Percentiles rank a stretch among this genome's conserved stretches.
Evolutionary conservation across 805 yeast species (phyloP).

Genomic region (Kodamaea laetipori): DNA sequence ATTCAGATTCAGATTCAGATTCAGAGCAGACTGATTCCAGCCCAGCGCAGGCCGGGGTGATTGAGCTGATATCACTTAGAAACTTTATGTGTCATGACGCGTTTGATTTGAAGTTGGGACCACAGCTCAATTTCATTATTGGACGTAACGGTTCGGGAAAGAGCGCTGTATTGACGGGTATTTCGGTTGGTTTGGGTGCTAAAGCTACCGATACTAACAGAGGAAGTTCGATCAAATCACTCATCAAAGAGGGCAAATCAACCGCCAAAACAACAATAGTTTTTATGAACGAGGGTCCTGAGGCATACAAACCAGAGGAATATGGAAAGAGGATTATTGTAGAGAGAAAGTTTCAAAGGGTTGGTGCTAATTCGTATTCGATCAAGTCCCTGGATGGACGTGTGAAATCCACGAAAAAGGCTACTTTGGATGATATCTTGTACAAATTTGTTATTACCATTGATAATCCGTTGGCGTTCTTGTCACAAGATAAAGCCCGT

Average conservation of each 20-base stretch:
- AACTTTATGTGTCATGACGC: conserved; percentile 92
- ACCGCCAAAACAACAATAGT: conserved; percentile 68
- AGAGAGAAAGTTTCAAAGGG: conserved; percentile 63
- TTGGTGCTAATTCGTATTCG: conserved; percentile 54
- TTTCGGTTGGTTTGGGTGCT: conserved; percentile 85
- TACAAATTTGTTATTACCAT: conserved; percentile 75
- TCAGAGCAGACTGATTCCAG: conserved; percentile 18
- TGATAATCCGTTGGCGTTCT: conserved; percentile 87
- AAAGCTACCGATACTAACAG: conserved; percentile 86
- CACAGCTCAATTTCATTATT: conserved; percentile 79
- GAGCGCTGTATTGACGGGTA: conserved; percentile 83
- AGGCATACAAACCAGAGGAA: conserved; percentile 60
- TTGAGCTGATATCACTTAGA: conserved; percentile 59
- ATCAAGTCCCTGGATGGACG: conserved; percentile 55
- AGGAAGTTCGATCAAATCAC: conserved; percentile 66
- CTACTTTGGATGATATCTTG: conserved; percentile 66
- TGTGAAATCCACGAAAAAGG: conserved; percentile 59
- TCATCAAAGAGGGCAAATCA: conserved; percentile 75
- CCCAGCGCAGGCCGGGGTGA: conserved; percentile 62
- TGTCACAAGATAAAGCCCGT: conserved; percentile 93
- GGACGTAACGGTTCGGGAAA: conserved; percentile 94
- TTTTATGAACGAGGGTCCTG: conserved; percentile 64
- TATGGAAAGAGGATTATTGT: conserved; percentile 72
- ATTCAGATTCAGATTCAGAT: conserved; percentile 21
- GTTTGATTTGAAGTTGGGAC: conserved; percentile 73